phyloP scores from a whole-genome alignment of 345 rosid genomes.

The Hypericum perforatum region DNA sequence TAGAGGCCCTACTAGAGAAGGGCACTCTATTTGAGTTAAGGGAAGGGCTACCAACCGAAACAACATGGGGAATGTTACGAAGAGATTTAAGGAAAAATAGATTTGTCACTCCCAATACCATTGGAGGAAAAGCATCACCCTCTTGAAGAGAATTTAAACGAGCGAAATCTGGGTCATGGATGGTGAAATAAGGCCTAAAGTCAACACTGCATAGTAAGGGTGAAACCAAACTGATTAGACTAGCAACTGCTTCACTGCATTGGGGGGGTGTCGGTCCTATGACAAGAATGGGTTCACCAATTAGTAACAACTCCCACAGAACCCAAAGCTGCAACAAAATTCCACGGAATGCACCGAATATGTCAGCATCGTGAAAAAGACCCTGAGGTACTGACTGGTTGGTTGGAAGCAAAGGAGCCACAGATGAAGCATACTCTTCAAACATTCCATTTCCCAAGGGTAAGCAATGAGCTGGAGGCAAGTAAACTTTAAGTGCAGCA shows the following conservation, averaged over 20 bases:
- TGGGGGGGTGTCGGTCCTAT: conserved; percentile 97
- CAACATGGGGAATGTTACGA: conserved; percentile 70
- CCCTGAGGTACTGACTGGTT: conserved; percentile 94
- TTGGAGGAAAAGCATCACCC: conserved; percentile 79
- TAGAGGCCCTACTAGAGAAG: conserved; percentile 44
- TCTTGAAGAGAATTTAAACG: conserved; percentile 57
- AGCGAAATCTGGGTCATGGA: conserved; percentile 83
- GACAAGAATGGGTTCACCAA: conserved; percentile 88
- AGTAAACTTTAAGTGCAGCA: conserved; percentile 71
- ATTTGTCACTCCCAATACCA: conserved; percentile 93
- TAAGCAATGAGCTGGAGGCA: conserved; percentile 88
- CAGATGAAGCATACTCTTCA: conserved; percentile 72
- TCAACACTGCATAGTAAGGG: conserved; percentile 79
- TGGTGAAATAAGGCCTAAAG: conserved; percentile 97
- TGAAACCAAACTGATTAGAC: conserved; percentile 89
- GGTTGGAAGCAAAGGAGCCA: conserved; percentile 89
- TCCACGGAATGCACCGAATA: conserved; percentile 76
- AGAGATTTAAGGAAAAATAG: conserved; percentile 90
- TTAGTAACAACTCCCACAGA: conserved; percentile 80
- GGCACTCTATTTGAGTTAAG: conserved; percentile 49
- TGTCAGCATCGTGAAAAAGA: conserved; percentile 89
- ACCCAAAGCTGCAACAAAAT: conserved; percentile 85
- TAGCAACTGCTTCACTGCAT: conserved; percentile 91
- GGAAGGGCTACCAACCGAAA: conserved; percentile 82
- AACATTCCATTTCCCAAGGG: conserved; percentile 55